phyloP scores from a whole-genome alignment of 2,329 filamentous ascomycete species.

The Stemphylium vesicarium region DNA sequence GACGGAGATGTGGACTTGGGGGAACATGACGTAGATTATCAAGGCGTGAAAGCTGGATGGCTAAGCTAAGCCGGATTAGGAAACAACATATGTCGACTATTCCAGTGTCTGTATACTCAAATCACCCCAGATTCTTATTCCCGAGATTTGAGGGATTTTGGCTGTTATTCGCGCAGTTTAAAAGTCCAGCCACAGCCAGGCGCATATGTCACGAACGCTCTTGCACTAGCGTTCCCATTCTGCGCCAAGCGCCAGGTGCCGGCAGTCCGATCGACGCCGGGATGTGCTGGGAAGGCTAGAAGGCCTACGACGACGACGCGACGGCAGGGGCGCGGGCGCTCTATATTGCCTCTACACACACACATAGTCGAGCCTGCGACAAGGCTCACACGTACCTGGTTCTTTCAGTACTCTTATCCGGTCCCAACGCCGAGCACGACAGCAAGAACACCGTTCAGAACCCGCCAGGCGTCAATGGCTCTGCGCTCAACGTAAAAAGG shows the following conservation, averaged over 20 bases:
- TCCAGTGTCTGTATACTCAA: too few species aligned
- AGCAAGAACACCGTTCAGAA: too few species aligned
- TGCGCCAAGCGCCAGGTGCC: constrained; percentile 5
- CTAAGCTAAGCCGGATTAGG: not conserved
- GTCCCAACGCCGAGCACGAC: too few species aligned
- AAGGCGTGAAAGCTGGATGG: not conserved
- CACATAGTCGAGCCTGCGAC: not conserved
- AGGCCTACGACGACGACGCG: constrained; percentile 8
- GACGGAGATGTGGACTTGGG: not conserved
- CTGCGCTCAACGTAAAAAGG: not conserved
- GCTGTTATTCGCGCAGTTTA: too few species aligned
- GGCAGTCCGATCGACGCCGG: constrained; percentile 8
- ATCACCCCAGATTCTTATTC: too few species aligned
- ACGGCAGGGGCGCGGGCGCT: constrained; percentile 4
- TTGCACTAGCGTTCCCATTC: not conserved
- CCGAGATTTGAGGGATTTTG: too few species aligned
- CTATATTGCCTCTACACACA: constrained; percentile 6
- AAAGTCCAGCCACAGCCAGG: not conserved
- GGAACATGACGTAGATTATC: not conserved
- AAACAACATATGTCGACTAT: not conserved
- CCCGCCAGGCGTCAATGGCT: not conserved
- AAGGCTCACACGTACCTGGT: not conserved
- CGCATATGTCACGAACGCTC: not conserved
- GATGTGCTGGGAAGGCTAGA: constrained; percentile 5
- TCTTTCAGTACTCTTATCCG: too few species aligned